phyloP scores from a whole-genome alignment of 2,329 filamentous ascomycete genomes.

The Tolypocladium pustulatum region DNA sequence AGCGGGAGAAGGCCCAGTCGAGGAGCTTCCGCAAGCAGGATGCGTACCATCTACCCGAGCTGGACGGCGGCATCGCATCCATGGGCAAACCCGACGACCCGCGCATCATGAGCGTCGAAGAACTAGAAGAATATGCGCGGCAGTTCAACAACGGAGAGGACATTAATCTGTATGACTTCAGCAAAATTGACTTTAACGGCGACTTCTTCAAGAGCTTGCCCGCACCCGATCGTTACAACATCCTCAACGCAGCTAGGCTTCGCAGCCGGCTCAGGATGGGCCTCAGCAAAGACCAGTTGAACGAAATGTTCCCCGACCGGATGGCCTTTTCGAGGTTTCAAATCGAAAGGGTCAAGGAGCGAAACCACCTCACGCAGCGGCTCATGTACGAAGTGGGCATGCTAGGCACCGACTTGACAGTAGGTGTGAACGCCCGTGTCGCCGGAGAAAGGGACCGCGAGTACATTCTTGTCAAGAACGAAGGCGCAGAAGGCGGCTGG shows the following conservation, averaged over 20 bases:
- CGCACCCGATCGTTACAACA: slow-evolving; percentile 87
- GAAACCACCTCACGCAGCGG: slow-evolving; percentile 88
- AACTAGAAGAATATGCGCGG: slow-evolving; percentile 84
- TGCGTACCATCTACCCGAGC: slow-evolving; percentile 85
- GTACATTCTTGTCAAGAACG: slow-evolving; percentile 93
- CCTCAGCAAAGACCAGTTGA: slow-evolving; percentile 88
- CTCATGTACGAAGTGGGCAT: slow-evolving; percentile 92
- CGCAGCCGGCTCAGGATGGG: slow-evolving; percentile 89
- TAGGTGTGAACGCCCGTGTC: slow-evolving; percentile 55
- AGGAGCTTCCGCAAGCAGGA: slow-evolving; percentile 85
- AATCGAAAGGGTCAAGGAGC: slow-evolving; percentile 83
- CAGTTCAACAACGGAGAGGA: slow-evolving; percentile 92
- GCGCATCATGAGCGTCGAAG: slow-evolving; percentile 90
- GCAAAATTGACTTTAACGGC: slow-evolving; percentile 95
- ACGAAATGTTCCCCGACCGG: slow-evolving; percentile 91
- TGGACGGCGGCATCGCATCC: slow-evolving; percentile 66
- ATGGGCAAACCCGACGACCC: slow-evolving; percentile 91
- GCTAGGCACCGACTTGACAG: slow-evolving; percentile 63
- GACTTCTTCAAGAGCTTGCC: slow-evolving; percentile 91
- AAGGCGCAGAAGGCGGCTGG: slow-evolving; percentile 91
- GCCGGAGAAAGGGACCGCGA: slow-evolving; percentile 82
- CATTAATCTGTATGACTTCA: slow-evolving; percentile 87
- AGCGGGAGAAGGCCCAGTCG: slow-evolving; percentile 61
- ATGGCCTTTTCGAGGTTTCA: slow-evolving; percentile 97
- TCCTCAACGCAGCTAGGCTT: slow-evolving; percentile 84